Evolutionary conservation across 108 stramenopile genomes (phyloP), one percentile per base, ranked within the genome.

Genomic region (Nitzschia putrida): DNA sequence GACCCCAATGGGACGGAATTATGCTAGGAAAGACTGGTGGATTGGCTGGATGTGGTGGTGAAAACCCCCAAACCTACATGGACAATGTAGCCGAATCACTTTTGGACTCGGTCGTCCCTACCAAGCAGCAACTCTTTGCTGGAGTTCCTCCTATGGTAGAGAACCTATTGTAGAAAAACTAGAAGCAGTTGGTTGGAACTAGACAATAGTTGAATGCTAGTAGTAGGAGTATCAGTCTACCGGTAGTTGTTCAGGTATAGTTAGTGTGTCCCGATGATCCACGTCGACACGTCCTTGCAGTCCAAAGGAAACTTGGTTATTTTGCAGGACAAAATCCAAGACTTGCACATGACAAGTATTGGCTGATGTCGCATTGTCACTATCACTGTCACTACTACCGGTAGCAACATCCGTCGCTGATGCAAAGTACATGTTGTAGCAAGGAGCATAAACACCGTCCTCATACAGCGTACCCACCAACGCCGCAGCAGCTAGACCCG

Each of bases 401-500:
- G n/a, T n/a, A n/a, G n/a, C 29, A 34, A 3, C 29, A 34, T 4
- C 29, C 1, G 29, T 34, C 29, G 29, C 1, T 34, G 29, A 34
- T 34, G 29, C 4, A 34, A 34, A 34, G 50, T 80, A 64, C 49
- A 88, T 55, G n/a, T 84, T 72, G 70, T 80, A 88, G n/a, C 43
- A 6, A 23, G 72, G 47, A 60, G 61, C 44, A 26, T 38, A 24
- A 25, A 52, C 55, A 22, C 67, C 67, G 16, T 54, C 53, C 23
- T 60, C 49, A 23, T 23, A 53, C 34, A 90, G 74, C 68, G 78
- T 83, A 14, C 72, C 83, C 0, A 86, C 90, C 25, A 92, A 66
- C 5, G 90, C 88, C 18, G 86, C 86, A 14, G 88, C 86, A 2
- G 88, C 90, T 59, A 92, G 88, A 0, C 90, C 90, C 23, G 90